Evolutionary conservation across 2,329 filamentous ascomycete species (phyloP).

Genomic region (Reticulascus tulasneorum): DNA sequence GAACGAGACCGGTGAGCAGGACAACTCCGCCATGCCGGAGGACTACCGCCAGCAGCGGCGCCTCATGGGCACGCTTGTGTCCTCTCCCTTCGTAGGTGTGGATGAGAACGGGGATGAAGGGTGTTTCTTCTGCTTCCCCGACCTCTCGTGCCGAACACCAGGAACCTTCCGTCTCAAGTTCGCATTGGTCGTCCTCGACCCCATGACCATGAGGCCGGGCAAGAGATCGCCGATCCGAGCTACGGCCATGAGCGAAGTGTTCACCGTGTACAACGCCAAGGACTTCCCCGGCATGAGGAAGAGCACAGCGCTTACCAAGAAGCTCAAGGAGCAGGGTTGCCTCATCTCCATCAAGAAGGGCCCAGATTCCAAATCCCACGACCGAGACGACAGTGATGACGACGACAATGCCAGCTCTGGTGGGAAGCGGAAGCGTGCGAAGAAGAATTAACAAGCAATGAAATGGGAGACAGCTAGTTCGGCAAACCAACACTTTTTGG

Average conservation of each 20-base stretch:
- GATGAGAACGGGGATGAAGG: slow-evolving; percentile 71
- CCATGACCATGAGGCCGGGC: slow-evolving; percentile 50
- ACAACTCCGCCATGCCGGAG: slow-evolving; percentile 68
- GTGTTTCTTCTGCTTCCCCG: slow-evolving; percentile 83
- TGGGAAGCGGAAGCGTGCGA: slow-evolving; percentile 1
- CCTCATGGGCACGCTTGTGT: slow-evolving; percentile 75
- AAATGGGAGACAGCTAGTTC: not conserved
- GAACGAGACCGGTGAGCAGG: slow-evolving; percentile 62
- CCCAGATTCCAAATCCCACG: slow-evolving; percentile 26
- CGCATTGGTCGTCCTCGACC: slow-evolving; percentile 68
- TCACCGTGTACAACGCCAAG: slow-evolving; percentile 78
- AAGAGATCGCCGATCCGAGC: slow-evolving; percentile 47
- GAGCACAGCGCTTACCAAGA: slow-evolving; percentile 69
- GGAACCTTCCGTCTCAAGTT: slow-evolving; percentile 74
- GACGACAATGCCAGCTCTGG: slow-evolving; percentile 36
- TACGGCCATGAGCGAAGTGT: slow-evolving; percentile 61
- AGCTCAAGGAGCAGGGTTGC: slow-evolving; percentile 73
- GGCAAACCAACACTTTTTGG: too few relatives aligned
- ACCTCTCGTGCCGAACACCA: slow-evolving; percentile 74
- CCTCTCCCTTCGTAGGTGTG: slow-evolving; percentile 70
- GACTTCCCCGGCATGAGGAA: slow-evolving; percentile 83
- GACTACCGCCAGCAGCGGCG: slow-evolving; percentile 69
- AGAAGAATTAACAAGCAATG: not conserved
- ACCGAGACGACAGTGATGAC: slow-evolving; percentile 39
- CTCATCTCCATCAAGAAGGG: slow-evolving; percentile 86